phyloP scores from a whole-genome alignment of 768 basidiomycete genomes.

The Leccinum disarticulatum region DNA sequence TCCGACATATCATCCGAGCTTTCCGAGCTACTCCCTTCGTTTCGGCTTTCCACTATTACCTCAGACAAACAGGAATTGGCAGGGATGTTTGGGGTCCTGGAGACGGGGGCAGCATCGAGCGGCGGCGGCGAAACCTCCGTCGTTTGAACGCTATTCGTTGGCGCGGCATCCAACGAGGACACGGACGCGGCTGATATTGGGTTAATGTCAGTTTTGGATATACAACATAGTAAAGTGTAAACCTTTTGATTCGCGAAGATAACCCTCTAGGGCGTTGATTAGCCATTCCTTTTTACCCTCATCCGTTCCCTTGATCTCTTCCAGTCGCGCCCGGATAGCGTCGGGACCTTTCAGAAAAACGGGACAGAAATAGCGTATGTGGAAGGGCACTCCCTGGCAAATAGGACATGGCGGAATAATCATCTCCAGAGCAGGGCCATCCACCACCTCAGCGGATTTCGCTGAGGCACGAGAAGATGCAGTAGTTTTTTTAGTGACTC shows the following conservation, averaged over 20 bases:
- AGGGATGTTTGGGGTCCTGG: conserved; percentile 25
- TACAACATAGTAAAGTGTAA: conserved; percentile 3
- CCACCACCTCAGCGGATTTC: neutral
- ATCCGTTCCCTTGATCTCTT: conserved; percentile 37
- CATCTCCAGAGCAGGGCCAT: neutral
- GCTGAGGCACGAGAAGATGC: neutral
- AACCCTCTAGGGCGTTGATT: conserved; percentile 43
- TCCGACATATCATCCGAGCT: conserved; percentile 30
- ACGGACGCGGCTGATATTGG: conserved; percentile 6
- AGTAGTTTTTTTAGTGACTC: conserved; percentile 4
- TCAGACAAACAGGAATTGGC: conserved; percentile 35
- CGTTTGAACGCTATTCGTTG: conserved; percentile 3
- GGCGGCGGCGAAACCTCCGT: neutral
- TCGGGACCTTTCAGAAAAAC: conserved; percentile 43
- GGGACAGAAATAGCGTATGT: conserved; percentile 51
- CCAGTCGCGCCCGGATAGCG: conserved; percentile 46
- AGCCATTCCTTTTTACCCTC: conserved; percentile 25
- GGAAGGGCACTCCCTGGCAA: conserved; percentile 45
- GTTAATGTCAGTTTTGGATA: conserved; percentile 11
- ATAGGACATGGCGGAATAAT: conserved; percentile 39
- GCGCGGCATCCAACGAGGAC: neutral
- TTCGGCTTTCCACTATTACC: conserved; percentile 35
- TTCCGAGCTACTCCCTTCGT: conserved; percentile 43
- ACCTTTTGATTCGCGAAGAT: conserved; percentile 33
- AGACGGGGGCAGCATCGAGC: conserved; percentile 5